Evolutionary conservation across 441 rosid species (phyloP).

Genomic region (Eruca vesicaria): DNA sequence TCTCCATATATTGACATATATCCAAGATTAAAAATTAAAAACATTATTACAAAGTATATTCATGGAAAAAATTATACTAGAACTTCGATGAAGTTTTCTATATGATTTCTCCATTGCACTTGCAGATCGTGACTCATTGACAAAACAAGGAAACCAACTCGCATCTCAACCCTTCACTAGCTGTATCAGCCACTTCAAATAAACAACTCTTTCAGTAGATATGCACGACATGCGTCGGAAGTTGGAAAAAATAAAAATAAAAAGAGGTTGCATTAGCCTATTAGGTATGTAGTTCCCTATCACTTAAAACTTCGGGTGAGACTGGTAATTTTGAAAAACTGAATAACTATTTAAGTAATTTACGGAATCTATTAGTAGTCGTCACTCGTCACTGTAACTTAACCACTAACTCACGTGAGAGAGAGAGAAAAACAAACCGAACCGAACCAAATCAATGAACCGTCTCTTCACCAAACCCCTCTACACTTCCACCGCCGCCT

Average conservation of each 20-base stretch:
- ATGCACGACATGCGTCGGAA: background rate
- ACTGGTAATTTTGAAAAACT: background rate
- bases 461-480: constrained; percentile 24
- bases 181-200: background rate
- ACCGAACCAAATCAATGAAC: constrained; percentile 12
- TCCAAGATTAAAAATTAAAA: no score
- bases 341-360: background rate
- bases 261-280: background rate
- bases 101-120: background rate
- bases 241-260: no score
- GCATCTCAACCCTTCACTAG: background rate
- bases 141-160: background rate
- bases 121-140: background rate
- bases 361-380: background rate
- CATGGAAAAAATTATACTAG: background rate
- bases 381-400: background rate
- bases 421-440: background rate
- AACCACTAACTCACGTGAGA: background rate
- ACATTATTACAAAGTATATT: background rate
- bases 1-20: no score
- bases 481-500: constrained; percentile 13
- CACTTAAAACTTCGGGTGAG: background rate
- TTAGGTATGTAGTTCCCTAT: no score
- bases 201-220: background rate
- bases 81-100: background rate